These are phyloP conservation scores for Abrus pulchellus DNA, from an alignment of 306 rosid species.

Conservation along the genomic window DNA sequence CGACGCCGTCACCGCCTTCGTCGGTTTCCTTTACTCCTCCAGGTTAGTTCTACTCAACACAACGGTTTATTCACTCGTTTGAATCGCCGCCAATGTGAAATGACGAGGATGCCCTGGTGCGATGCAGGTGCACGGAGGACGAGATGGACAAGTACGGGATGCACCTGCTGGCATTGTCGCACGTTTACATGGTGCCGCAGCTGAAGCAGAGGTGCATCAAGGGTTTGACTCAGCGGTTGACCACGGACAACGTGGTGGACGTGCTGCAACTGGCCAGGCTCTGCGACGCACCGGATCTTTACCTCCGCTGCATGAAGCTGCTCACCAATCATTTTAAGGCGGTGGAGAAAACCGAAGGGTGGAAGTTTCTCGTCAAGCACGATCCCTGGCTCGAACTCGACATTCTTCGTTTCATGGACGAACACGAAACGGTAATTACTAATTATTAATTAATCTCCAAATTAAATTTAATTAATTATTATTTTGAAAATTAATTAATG, in stretches of 20 bases:
- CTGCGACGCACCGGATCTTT: slow-evolving; percentile 94
- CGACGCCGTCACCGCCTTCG: slow-evolving; percentile 75
- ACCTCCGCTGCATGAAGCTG: slow-evolving; percentile 78
- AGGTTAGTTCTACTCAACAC: slow-evolving; percentile 53
- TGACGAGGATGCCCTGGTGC: slow-evolving; percentile 47
- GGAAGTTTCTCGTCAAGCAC: slow-evolving; percentile 79
- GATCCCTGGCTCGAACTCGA: slow-evolving; percentile 92
- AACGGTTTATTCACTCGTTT: no score
- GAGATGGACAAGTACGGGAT: slow-evolving; percentile 77
- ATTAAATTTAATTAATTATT: background rate
- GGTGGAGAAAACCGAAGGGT: slow-evolving; percentile 83
- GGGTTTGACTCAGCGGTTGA: slow-evolving; percentile 65
- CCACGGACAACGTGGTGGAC: slow-evolving; percentile 82
- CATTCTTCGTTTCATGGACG: slow-evolving; percentile 85
- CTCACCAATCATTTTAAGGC: slow-evolving; percentile 67
- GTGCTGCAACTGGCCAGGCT: slow-evolving; percentile 84
- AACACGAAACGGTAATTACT: slow-evolving; percentile 69
- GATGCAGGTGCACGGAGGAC: slow-evolving; percentile 70
- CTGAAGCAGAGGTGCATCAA: slow-evolving; percentile 77
- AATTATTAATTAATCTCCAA: background rate
- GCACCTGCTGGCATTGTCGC: slow-evolving; percentile 84
- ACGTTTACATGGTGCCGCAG: slow-evolving; percentile 82
- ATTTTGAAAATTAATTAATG: background rate
- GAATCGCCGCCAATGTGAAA: background rate
- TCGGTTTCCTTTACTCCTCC: slow-evolving; percentile 72